Evolutionary conservation across 148 eudicot species (phyloP).

Genomic region (Rhododendron molle): DNA sequence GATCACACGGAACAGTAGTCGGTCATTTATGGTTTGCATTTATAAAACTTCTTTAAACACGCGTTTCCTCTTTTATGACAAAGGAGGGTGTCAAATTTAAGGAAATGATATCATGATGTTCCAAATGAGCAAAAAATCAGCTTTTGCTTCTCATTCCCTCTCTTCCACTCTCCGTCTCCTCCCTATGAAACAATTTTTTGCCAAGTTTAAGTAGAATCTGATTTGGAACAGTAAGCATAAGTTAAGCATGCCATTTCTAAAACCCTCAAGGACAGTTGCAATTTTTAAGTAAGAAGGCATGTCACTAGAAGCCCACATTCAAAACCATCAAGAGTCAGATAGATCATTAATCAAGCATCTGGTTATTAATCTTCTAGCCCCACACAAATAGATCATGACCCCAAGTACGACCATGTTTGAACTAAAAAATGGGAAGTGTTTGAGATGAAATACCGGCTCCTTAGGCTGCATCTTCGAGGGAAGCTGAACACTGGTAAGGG

Average conservation of each 20-base stretch:
- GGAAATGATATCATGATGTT: background rate
- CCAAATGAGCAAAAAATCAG: background rate
- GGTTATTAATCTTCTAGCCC: background rate
- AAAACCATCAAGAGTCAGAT: background rate
- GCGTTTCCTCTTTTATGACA: background rate
- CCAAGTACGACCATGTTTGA: background rate
- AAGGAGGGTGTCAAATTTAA: background rate
- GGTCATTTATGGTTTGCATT: background rate
- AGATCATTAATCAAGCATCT: background rate
- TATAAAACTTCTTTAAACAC: background rate
- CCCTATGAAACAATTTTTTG: background rate
- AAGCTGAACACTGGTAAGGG: constrained; percentile 9
- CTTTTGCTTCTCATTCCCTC: background rate
- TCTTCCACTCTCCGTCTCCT: background rate
- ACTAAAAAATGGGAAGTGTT: background rate
- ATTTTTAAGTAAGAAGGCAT: background rate
- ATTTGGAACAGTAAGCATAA: background rate
- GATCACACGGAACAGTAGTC: background rate
- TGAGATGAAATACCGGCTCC: constrained; percentile 23
- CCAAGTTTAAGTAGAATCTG: background rate
- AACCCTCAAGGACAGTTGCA: background rate
- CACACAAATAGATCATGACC: background rate
- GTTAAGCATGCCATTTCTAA: background rate
- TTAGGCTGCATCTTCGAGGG: constrained; percentile 10
- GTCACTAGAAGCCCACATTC: background rate